Evolutionary conservation across 108 stramenopile species (phyloP), one percentile per base, ranked within the genome.

Genomic region (Phaeodactylum tricornutum): DNA sequence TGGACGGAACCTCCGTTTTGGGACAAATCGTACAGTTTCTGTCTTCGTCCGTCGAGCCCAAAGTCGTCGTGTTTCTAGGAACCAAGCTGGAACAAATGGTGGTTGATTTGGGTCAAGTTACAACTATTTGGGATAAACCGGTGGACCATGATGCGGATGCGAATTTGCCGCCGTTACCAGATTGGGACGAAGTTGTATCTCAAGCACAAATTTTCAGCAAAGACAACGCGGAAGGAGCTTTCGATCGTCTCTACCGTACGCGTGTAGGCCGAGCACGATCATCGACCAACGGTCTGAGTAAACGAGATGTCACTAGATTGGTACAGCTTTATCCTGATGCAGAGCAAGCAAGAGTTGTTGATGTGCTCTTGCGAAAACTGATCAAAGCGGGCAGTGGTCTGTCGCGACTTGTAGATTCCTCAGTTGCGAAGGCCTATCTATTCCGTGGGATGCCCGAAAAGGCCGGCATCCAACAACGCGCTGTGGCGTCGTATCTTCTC

Each of bases 51-150:
- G n/a, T n/a, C n/a, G n/a, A n/a, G n/a, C n/a, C n/a, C n/a, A n/a
- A n/a, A n/a, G n/a, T n/a, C n/a, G n/a, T n/a, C n/a, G n/a, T n/a
- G n/a, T n/a, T n/a, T n/a, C n/a, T n/a, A n/a, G n/a, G n/a, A n/a
- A n/a, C n/a, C n/a, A n/a, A n/a, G n/a, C n/a, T n/a, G n/a, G n/a
- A n/a, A n/a, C n/a, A n/a, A n/a, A n/a, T n/a, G n/a, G 38, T 52
- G 5, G 40, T 73, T 6, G 69, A 73, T 44, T 33, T 67, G 23
- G 83, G 79, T 28, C 81, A 83, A 51, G 57, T 83, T 11, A 87
- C 85, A 4, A 78, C 74, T 7, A 33, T 87, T 19, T 87, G 85
- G 85, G 27, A 32, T 7, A n/a, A n/a, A n/a, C n/a, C n/a, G n/a
- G n/a, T n/a, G n/a, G n/a, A n/a, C n/a, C n/a, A n/a, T n/a, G n/a